Evolutionary conservation across 805 yeast genomes (phyloP), one percentile per base, ranked within the genome.

Genomic region (Nakazawaea anatomiae): DNA sequence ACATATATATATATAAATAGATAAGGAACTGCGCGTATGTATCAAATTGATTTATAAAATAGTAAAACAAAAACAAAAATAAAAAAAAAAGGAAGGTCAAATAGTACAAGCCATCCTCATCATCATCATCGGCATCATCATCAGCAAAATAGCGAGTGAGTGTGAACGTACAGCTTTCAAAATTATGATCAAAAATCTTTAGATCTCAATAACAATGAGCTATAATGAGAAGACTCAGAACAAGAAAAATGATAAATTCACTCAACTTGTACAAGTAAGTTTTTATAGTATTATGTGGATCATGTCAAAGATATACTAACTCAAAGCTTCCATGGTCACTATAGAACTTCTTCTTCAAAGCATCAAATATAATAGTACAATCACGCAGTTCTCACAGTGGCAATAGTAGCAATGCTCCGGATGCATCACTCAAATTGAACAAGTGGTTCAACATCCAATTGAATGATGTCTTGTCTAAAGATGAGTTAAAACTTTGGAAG

Each of bases 401-500:
- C 11, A 32, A 32, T 32, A 53, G 55, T 11, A 52, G 58, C 8
- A 38, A 59, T 11, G 55, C 43, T 31, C 53, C 61, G 52, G 54
- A 55, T 48, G 48, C 60, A 41, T 41, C 50, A 34, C 32, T 42
- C 29, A 72, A 74, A 54, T 52, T 74, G 49, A 80, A 80, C 60
- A 76, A 75, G 57, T 86, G 92, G 92, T 82, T 82, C 61, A 77
- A 82, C 59, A 60, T 82, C 25, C 79, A 80, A 51, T 69, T 79
- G 39, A 60, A 57, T 39, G 68, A 70, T 47, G 55, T 58, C 36
- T 71, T 65, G 6, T 52, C 64, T 10, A 72, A 74, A 39, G 89
- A 83, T n/a, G 88, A 82, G 40, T 67, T 88, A 46, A 69, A 73
- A 49, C 68, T 73, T 4, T 89, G 96, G 96, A 75, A 74, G 50